Conservation (phyloP, 371 early-diverging fungal species). For the Saksenaea oblongispora region DNA sequence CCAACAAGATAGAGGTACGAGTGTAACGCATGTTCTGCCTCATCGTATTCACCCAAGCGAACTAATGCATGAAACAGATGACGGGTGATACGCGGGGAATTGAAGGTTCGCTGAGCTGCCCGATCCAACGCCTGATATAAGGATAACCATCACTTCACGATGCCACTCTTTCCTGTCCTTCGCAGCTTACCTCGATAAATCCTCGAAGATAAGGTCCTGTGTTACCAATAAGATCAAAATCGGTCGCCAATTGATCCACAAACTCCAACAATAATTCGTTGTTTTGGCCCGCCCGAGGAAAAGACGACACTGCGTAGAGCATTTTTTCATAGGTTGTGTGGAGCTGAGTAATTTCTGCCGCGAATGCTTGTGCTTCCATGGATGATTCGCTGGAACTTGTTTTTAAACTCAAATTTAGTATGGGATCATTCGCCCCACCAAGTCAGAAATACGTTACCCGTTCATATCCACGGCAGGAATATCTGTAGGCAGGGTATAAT, state of each 20-base stretch:
- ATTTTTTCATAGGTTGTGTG: constrained; percentile 67
- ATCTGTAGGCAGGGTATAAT: background rate
- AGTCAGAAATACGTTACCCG: background rate
- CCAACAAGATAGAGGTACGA: constrained; percentile 64
- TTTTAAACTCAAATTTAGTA: background rate
- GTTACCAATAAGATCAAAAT: constrained; percentile 56
- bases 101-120: constrained; percentile 67
- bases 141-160: background rate
- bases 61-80: constrained; percentile 63
- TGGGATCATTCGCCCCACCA: constrained; percentile 1
- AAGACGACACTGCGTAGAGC: constrained; percentile 49
- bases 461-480: background rate
- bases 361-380: constrained; percentile 34
- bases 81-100: constrained; percentile 71
- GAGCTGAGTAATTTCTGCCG: constrained; percentile 55
- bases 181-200: constrained; percentile 47
- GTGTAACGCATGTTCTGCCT: constrained; percentile 69
- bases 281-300: constrained; percentile 70
- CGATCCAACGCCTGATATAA: constrained; percentile 58
- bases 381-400: constrained; percentile 9
- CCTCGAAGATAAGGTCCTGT: constrained; percentile 35
- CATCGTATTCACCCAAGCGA: constrained; percentile 70
- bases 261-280: constrained; percentile 62
- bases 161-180: constrained; percentile 15
- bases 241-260: constrained; percentile 63